Evolutionary conservation across 1,284 basidiomycete genomes (phyloP), one percentile per base, ranked within the genome.

Genomic region (Psilocybe mexicana): DNA sequence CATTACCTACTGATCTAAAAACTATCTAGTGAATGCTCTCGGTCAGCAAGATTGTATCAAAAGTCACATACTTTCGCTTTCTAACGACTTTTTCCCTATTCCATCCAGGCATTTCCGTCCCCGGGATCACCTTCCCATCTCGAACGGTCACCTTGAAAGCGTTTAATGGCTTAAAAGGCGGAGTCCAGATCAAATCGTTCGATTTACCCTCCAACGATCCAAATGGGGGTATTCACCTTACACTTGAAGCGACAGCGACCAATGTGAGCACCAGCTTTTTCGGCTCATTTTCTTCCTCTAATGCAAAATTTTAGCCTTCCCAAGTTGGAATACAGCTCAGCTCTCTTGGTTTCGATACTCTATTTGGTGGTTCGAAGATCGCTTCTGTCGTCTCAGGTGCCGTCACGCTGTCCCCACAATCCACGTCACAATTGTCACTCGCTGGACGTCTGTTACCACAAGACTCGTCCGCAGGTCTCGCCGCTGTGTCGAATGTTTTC

Each of bases 131-230:
- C 6, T 75, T 90, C 40, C 69, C 79, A 7, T 71, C 78, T 23
- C 89, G 89, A 74, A 76, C 71, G n/a, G 83, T 92, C 10, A 82
- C 82, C 10, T 73, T 92, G 42, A 86, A 87, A 62, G 90, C 89
- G 42, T 84, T 92, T 74, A 87, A 92, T 69, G 84, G 84, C 38
- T 71, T 93, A 43, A 79, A 84, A 70, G 78, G 78, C 54, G 84
- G 83, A 24, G 88, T 92, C 28, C 76, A 72, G 47, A 87, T 92
- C 62, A 73, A 87, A 46, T 81, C 82, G 2, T 93, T 92, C 67
- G 87, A 92, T 70, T 71, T 93, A 45, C 90, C 90, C 1, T 75
- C 77, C 24, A 81, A 93, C 67, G 88, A 92, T 63, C 86, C 88
- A 1, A 82, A 79, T 2, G 91, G 90, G n/a, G 90, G 90, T 43